Base-by-base conservation (phyloP, 805 yeast species). In the Yarrowia porcina region DNA sequence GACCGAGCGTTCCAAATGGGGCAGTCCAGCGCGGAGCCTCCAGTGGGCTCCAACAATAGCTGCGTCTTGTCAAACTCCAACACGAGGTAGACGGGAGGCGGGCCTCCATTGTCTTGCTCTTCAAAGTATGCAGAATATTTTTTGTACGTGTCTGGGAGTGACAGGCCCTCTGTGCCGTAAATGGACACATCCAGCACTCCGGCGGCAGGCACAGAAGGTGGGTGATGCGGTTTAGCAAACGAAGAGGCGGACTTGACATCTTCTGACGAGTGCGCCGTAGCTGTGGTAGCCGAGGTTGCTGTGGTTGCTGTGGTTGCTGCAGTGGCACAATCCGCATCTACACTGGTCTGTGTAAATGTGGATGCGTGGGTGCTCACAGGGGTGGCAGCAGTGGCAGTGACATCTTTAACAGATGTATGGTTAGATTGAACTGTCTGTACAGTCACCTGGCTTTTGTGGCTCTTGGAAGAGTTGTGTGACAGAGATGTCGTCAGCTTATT, bases 21-120 rank as follows among this genome's bases (percentile, higher is more conserved):
- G 63, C 81, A 78, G 42, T 83, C 82, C 64, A 90, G 83, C 6
- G 25, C 59, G 0, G 96, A 83, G 38, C 97, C 97, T 60, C 88
- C 83, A 32, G 85, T 83, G 1, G 98, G 93, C 68, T 91, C 96
- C 49, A 93, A 85, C n/a, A 91, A 82, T 66, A 94, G 87, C 67
- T 92, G 94, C 56, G 93, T 90, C 75, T 94, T 94, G 75, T 94
- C 99, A 72, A 91, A 93, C 74, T 94, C 99, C 47, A 94, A 80
- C 1, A 96, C 90, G 70, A 92, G 82, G 73, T 89, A 90, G 39
- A 94, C 81, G 65, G 96, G 80, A 15, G 94, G 83, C 68, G 62
- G 57, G 13, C 23, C 28, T n/a, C 18, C 52, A 20, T 49, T 21
- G 57, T 33, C 41, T 12, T 49, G 57, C n/a, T 49, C 57, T 18